These are phyloP conservation scores for Ascoidea asiatica DNA, from an alignment of 805 yeast species.

Conservation along the genomic window DNA sequence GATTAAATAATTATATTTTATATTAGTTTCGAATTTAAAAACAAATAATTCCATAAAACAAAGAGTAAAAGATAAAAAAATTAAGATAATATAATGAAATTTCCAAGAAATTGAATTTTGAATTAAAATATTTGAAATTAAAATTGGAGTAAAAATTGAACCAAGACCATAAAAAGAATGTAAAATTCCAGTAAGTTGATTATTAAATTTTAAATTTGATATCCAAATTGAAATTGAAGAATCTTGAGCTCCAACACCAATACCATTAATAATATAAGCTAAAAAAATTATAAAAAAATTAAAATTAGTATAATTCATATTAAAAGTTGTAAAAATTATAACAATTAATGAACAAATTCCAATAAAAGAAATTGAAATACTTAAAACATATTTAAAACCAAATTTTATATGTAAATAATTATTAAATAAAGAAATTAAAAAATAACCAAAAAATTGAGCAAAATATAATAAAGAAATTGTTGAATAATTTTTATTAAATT, in stretches of 20 bases:
- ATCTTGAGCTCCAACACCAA: conserved; percentile 45
- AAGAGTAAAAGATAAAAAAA: conserved; percentile 23
- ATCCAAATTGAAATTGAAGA: conserved; percentile 40
- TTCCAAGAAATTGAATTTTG: conserved; percentile 17
- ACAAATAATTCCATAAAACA: conserved; percentile 22
- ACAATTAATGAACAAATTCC: conserved; percentile 24
- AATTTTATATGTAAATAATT: conserved; percentile 24
- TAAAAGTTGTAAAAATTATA: too few species aligned
- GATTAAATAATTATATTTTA: conserved; percentile 20
- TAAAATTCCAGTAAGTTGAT: conserved; percentile 42
- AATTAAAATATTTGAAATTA: conserved; percentile 31
- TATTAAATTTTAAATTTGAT: conserved; percentile 32
- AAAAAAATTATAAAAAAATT: conserved; percentile 27
- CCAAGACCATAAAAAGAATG: conserved; percentile 69
- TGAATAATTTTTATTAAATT: conserved; percentile 35
- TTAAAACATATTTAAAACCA: conserved; percentile 35
- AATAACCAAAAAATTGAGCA: conserved; percentile 40
- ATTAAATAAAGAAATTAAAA: conserved; percentile 35
- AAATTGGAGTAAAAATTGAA: conserved; percentile 55
- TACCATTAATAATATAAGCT: conserved; percentile 30
- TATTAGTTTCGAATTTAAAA: conserved; percentile 30
- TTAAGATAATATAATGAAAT: conserved; percentile 21
- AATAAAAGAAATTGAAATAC: conserved; percentile 22
- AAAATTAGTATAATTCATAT: too few species aligned
- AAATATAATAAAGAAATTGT: conserved; percentile 36